Percentiles rank a stretch among this genome's conserved stretches.
phyloP scores from a whole-genome alignment of 768 basidiomycete species.

The Termitomyces sp. region DNA sequence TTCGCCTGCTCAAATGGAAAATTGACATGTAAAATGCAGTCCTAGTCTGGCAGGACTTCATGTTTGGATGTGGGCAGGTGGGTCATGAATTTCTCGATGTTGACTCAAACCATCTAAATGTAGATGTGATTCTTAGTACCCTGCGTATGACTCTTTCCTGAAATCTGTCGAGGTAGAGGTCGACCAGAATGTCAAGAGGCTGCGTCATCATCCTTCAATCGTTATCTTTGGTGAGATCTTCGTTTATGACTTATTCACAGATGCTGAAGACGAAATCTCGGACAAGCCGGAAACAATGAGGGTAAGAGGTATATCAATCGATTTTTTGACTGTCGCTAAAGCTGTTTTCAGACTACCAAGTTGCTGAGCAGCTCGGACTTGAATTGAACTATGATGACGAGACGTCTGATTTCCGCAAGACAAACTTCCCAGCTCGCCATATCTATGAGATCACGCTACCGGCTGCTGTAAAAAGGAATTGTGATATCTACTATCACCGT shows the following conservation, averaged over 20 bases:
- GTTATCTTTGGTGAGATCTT: constrained; percentile 73
- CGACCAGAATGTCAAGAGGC: constrained; percentile 77
- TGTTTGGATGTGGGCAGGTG: constrained; percentile 94
- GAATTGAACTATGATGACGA: constrained; percentile 87
- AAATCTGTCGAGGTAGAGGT: constrained; percentile 76
- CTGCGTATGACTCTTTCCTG: constrained; percentile 80
- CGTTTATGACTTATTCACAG: neutral
- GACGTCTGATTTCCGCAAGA: constrained; percentile 79
- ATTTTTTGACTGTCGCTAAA: neutral
- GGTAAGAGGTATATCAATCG: constrained; percentile 31
- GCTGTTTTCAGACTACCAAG: constrained; percentile 64
- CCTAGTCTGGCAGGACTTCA: constrained; percentile 97
- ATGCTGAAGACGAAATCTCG: neutral
- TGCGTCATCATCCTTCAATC: constrained; percentile 85
- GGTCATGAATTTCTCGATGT: constrained; percentile 12
- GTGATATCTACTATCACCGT: constrained; percentile 78
- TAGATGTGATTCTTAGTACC: constrained; percentile 53
- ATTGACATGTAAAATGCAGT: constrained; percentile 36
- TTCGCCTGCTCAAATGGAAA: neutral
- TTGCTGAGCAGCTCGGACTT: constrained; percentile 79
- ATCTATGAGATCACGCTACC: constrained; percentile 90
- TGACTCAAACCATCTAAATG: neutral
- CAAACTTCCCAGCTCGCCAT: constrained; percentile 84
- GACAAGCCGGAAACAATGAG: constrained; percentile 78
- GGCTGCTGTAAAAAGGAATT: constrained; percentile 60